Evolutionary conservation across 345 rosid genomes (phyloP), one percentile per base, ranked within the genome.

Genomic region (Brassica carinata): DNA sequence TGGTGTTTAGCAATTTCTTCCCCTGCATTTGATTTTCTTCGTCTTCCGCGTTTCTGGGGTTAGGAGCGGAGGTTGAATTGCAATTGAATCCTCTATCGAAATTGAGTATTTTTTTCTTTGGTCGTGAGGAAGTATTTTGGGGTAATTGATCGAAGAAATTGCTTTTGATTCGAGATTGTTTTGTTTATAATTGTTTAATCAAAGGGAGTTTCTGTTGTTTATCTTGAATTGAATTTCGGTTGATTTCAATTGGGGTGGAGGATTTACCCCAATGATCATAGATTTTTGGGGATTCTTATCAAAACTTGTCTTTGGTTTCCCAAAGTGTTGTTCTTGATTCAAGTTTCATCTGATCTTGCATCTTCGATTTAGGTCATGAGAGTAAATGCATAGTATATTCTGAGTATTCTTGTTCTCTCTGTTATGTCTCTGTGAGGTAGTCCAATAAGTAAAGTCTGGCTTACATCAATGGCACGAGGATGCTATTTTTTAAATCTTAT

Each of bases 81-180:
- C 74, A 73, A 61, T 67, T 73, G 40, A 61, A 73, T 66, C 75
- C 15, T 72, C 18, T 15, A 78, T 71, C 73, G 9, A 58, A 43
- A 65, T 19, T 38, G 27, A 15, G 36, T 23, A 0, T 5, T 69
- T 26, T 11, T 31, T 7, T 23, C 17, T 7, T 34, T 23, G 27
- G 58, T 14, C 23, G 13, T 26, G 45, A 13, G 15, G 1, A 67
- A 67, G 58, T 68, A 17, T 70, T 1, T 64, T 19, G 43, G 23
- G 38, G 64, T 71, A 55, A 29, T 53, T 67, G 74, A 70, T 48
- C 27, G 7, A 29, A 51, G 74, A 70, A 53, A 70, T 53, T 70
- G 5, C 23, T 5, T 29, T 53, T 53, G 73, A 30, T 75, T 23
- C 14, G 72, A 63, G 61, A 19, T 72, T 31, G 9, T 38, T 51